Evolutionary conservation across 768 basidiomycete genomes (phyloP).

Genomic region (Boletus reticuloceps): DNA sequence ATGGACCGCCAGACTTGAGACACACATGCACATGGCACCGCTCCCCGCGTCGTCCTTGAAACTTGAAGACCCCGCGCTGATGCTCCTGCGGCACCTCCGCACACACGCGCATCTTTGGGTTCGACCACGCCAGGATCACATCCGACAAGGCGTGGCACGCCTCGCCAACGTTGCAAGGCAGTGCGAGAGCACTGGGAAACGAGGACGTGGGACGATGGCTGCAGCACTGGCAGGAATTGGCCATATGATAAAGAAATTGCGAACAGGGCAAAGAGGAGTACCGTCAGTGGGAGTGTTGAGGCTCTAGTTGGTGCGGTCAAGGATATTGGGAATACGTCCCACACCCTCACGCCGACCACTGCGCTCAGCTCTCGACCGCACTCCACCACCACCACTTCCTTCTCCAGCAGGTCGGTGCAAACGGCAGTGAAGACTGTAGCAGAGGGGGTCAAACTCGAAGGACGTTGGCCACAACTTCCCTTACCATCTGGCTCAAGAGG

Average conservation of each 20-base stretch:
- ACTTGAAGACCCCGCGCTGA: slow-evolving; percentile 2
- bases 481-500: too few species aligned
- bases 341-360: too few species aligned
- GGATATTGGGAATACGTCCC: slow-evolving; percentile 72
- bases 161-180: slow-evolving; percentile 6
- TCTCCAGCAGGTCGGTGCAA: too few species aligned
- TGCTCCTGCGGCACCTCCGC: not conserved
- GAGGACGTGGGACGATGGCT: slow-evolving; percentile 10
- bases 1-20: slow-evolving; percentile 11
- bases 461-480: too few species aligned
- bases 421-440: too few species aligned
- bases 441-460: too few species aligned
- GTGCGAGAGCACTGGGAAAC: not conserved
- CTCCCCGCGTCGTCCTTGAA: not conserved
- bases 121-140: not conserved
- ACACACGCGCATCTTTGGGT: not conserved
- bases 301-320: slow-evolving; percentile 85
- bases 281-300: slow-evolving; percentile 94
- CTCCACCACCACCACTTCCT: too few species aligned
- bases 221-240: slow-evolving; percentile 6
- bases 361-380: too few species aligned
- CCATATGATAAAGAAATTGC: slow-evolving; percentile 12
- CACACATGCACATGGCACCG: not conserved
- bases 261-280: slow-evolving; percentile 4
- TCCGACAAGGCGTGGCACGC: slow-evolving; percentile 8